Conservation (phyloP, 2,329 filamentous ascomycete genomes). For the Dothideomycetes sp. region DNA sequence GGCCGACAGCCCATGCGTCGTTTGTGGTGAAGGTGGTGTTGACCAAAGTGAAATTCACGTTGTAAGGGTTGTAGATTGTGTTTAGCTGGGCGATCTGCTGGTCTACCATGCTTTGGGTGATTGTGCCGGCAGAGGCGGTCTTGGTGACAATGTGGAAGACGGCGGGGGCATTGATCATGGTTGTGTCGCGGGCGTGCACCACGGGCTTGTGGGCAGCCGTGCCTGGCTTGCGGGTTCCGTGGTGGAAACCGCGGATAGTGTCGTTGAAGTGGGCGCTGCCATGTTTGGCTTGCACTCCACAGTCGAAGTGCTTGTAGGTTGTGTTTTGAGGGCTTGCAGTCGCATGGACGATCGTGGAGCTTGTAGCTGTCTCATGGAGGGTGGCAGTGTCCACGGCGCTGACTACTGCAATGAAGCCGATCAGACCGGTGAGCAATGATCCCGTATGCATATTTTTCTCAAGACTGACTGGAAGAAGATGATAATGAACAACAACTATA, state of each 20-base stretch:
- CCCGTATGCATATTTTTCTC: slow-evolving; percentile 10
- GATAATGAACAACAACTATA: too few relatives aligned
- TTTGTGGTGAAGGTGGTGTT: slow-evolving; percentile 41
- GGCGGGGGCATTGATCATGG: slow-evolving; percentile 26
- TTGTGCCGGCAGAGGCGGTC: slow-evolving; percentile 21
- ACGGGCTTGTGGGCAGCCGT: slow-evolving; percentile 17
- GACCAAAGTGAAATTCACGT: slow-evolving; percentile 39
- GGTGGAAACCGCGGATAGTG: slow-evolving; percentile 24
- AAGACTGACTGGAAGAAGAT: too few relatives aligned
- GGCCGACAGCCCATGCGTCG: slow-evolving; percentile 41
- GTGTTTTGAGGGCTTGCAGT: slow-evolving; percentile 2
- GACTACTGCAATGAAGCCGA: slow-evolving; percentile 9
- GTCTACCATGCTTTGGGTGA: slow-evolving; percentile 30
- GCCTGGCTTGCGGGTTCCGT: slow-evolving; percentile 14
- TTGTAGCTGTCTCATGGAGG: background rate
- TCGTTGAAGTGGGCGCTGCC: slow-evolving; percentile 28
- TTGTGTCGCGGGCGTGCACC: slow-evolving; percentile 10
- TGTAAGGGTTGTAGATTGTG: slow-evolving; percentile 36
- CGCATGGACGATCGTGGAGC: background rate
- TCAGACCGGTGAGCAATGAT: slow-evolving; percentile 7
- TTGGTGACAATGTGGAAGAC: slow-evolving; percentile 37
- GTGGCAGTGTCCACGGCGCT: slow-evolving; percentile 6
- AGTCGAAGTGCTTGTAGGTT: slow-evolving; percentile 28
- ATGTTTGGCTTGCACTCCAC: slow-evolving; percentile 25
- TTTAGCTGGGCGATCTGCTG: slow-evolving; percentile 29